Base-by-base conservation (phyloP, 1,284 basidiomycete species). In the Volvariella volvacea region DNA sequence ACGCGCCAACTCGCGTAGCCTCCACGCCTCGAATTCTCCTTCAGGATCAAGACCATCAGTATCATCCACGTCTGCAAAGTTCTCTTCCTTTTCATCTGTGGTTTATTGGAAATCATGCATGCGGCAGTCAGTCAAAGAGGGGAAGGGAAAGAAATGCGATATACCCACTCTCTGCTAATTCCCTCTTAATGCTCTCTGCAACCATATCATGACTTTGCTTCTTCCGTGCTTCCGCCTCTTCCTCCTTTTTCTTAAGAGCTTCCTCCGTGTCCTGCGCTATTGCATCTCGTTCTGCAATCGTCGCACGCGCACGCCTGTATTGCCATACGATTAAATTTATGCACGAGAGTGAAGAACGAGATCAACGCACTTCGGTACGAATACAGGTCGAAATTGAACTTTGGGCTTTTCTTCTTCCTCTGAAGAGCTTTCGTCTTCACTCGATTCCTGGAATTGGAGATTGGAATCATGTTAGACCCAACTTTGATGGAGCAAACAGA, bases 11-110 rank as follows among this genome's bases (percentile, higher is more conserved):
- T 99, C 96, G 46, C 96, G 81, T 38, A 95, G 64, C 42, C 93
- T 80, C 96, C 96, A 99, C 1, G 88, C 90, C 56, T 95, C 91
- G 54, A 99, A 99, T 64, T 99, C 96, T 41, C 66, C 85, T 19
- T 80, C 77, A 1, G 93, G 90, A 57, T 99, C 94, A 39, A 94
- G 60, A 1, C 89, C 94, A 58, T 99, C 96, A 1, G 91, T 89
- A 62, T 99, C 96, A 66, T 98, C 94, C 0, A 99, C 76, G 48
- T 97, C 93, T 1, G 88, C 86, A 22, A 87, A 70, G 12, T 84
- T 62, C 15, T 87, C 86, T 45, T 88, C 83, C 52, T 89, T 87
- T 64, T 94, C 88, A 75, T 90, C 91, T 95, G 58, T 20, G 16
- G 45, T 34, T 49, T 32, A 48, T 12, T 6, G 25, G 12, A 28